Percentiles rank a stretch among this genome's conserved stretches.
Evolutionary conservation across 495 filamentous ascomycete species (phyloP).

Genomic region (Penicillium waksmanii): DNA sequence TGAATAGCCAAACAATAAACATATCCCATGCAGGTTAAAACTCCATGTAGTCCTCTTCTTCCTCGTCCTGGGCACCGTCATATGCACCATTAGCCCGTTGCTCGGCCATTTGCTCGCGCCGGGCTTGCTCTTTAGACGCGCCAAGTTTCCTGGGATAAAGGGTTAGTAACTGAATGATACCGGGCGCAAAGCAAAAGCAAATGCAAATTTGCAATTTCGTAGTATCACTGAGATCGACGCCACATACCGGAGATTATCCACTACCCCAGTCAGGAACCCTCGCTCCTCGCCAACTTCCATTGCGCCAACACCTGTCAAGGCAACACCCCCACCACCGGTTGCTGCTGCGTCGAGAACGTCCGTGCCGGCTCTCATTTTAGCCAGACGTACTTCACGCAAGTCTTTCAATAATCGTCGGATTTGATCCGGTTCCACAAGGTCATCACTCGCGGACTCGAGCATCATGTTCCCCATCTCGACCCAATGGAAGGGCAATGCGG

Average conservation of each 20-base stretch:
- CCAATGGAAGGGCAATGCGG: constrained; percentile 90
- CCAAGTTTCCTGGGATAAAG: constrained; percentile 42
- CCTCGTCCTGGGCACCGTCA: constrained; percentile 45
- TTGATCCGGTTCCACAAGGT: constrained; percentile 74
- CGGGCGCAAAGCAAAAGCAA: neutral
- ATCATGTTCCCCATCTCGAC: constrained; percentile 85
- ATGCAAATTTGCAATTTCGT: neutral
- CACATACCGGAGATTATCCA: constrained; percentile 77
- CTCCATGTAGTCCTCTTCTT: constrained; percentile 55
- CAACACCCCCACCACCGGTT: constrained; percentile 65
- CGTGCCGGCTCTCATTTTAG: constrained; percentile 81
- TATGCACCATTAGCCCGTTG: constrained; percentile 46
- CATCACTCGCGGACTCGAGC: constrained; percentile 81
- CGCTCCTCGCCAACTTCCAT: constrained; percentile 90
- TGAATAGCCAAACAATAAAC: constrained; percentile 12
- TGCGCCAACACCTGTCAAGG: constrained; percentile 81
- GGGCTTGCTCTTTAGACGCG: constrained; percentile 51
- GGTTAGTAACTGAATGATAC: constrained; percentile 10
- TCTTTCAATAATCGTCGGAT: constrained; percentile 79
- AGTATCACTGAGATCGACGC: neutral
- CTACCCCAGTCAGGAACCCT: constrained; percentile 80
- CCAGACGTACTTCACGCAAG: constrained; percentile 82
- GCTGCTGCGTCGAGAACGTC: constrained; percentile 67
- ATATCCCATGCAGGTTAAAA: constrained; percentile 34
- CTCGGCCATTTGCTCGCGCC: constrained; percentile 50